Evolutionary conservation across 306 rosid species (phyloP).

Genomic region (Trifolium repens): DNA sequence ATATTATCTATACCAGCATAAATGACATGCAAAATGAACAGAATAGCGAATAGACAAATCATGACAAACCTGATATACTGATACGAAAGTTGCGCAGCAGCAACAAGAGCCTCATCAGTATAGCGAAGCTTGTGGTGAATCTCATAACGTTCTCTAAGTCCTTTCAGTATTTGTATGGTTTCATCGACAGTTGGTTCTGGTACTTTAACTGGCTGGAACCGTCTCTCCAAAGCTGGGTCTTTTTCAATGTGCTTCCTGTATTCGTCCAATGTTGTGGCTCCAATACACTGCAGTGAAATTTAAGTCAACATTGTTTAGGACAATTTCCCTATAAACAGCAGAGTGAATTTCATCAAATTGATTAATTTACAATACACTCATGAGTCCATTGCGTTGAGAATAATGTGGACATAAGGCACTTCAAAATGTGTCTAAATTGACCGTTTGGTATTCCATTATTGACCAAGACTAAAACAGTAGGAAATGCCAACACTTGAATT

Average conservation of each 20-base stretch:
- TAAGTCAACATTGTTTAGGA: constrained; percentile 38
- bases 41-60: constrained; percentile 9
- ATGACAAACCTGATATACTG: constrained; percentile 88
- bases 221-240: constrained; percentile 96
- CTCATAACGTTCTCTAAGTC: constrained; percentile 96
- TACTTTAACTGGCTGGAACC: constrained; percentile 96
- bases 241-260: constrained; percentile 98
- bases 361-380: constrained; percentile 10
- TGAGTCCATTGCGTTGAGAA: not conserved
- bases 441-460: constrained; percentile 11
- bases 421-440: not conserved
- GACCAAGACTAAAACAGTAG: not conserved
- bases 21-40: constrained; percentile 16
- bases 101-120: constrained; percentile 86
- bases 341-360: constrained; percentile 5
- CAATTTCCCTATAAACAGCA: constrained; percentile 25
- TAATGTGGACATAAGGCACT: constrained; percentile 2
- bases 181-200: constrained; percentile 98
- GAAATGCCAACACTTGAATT: constrained; percentile 1
- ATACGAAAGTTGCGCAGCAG: constrained; percentile 90
- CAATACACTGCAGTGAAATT: constrained; percentile 78
- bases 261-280: constrained; percentile 97
- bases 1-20: not conserved
- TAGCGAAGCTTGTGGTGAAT: constrained; percentile 99
- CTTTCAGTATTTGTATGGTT: constrained; percentile 88